These are phyloP conservation scores for Nicotiana obtusifolia DNA, from an alignment of 257 asterid genomes.

Conservation along the genomic window DNA sequence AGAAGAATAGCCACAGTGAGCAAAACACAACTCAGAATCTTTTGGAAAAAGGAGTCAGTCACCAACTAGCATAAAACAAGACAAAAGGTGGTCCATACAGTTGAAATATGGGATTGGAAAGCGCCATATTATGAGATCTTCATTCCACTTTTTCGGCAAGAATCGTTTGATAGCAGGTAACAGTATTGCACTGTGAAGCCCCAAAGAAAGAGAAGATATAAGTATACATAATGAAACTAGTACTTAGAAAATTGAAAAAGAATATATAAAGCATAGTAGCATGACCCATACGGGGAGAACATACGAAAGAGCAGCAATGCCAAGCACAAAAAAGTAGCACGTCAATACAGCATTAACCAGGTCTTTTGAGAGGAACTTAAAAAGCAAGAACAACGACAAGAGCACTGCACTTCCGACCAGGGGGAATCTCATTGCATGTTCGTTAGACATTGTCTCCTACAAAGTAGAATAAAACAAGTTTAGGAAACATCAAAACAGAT, in stretches of 20 bases:
- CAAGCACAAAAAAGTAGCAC: constrained; percentile 88
- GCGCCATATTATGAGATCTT: constrained; percentile 58
- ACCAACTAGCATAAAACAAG: background rate
- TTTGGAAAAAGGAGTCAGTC: background rate
- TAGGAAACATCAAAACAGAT: background rate
- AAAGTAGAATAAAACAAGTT: constrained; percentile 14
- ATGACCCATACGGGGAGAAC: constrained; percentile 35
- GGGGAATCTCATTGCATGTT: constrained; percentile 97
- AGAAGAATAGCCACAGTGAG: background rate
- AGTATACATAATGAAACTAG: background rate
- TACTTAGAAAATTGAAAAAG: background rate
- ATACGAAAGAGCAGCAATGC: constrained; percentile 91
- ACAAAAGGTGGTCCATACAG: constrained; percentile 30
- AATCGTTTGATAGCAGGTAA: constrained; percentile 70
- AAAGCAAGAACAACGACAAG: constrained; percentile 89
- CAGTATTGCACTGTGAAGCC: constrained; percentile 71
- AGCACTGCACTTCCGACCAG: constrained; percentile 95
- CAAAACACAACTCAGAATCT: background rate
- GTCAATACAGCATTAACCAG: constrained; percentile 98
- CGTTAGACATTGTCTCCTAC: constrained; percentile 96
- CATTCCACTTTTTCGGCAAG: constrained; percentile 82
- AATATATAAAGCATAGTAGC: constrained; percentile 16
- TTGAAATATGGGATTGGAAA: constrained; percentile 69
- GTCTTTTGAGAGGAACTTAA: constrained; percentile 94
- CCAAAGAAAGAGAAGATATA: constrained; percentile 9